Evolutionary conservation across 2,329 filamentous ascomycete species (phyloP).

Genomic region (Aspergillus sp.): DNA sequence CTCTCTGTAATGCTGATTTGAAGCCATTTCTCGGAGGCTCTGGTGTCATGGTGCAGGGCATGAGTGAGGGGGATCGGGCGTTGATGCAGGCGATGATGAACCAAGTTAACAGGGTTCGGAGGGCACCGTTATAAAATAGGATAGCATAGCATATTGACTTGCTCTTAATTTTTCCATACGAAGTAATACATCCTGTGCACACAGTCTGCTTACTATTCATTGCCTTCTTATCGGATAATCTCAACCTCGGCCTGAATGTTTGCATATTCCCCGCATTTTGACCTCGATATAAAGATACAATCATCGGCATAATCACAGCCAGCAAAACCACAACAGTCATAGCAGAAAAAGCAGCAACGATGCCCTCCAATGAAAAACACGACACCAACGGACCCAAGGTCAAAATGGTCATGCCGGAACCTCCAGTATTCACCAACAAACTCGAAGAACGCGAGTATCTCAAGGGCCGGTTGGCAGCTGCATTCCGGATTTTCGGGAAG

Average conservation of each 20-base stretch:
- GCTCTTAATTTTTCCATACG: too few species aligned
- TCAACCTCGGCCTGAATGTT: too few species aligned
- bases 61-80: not conserved
- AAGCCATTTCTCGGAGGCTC: slow-evolving; percentile 22
- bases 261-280: too few species aligned
- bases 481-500: slow-evolving; percentile 53
- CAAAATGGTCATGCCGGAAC: slow-evolving; percentile 25
- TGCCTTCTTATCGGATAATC: too few species aligned
- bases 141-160: too few species aligned
- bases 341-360: too few species aligned
- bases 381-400: slow-evolving; percentile 17
- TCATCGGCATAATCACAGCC: too few species aligned
- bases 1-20: slow-evolving; percentile 30
- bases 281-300: too few species aligned
- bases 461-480: slow-evolving; percentile 48
- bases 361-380: too few species aligned
- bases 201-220: too few species aligned
- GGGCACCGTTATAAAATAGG: not conserved
- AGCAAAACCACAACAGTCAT: too few species aligned
- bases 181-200: too few species aligned
- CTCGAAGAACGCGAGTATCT: slow-evolving; percentile 45
- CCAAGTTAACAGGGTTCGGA: not conserved
- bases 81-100: not conserved
- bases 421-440: slow-evolving; percentile 35
- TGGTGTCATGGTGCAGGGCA: not conserved